phyloP scores from a whole-genome alignment of 371 early-diverging fungal species.

The Mortierella sp. region DNA sequence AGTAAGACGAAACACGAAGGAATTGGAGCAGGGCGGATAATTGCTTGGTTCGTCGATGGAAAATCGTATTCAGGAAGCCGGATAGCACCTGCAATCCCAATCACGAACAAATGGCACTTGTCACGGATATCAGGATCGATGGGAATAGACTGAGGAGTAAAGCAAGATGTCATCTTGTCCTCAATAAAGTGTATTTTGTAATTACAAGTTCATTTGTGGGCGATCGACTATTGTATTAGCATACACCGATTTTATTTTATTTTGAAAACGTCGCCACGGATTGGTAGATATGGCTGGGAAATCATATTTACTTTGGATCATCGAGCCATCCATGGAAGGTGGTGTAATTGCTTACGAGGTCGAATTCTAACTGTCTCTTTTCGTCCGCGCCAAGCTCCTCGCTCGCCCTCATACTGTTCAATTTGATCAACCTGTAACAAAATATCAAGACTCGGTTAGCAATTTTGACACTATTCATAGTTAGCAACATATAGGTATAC shows the following conservation, averaged over 20 bases:
- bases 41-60: background rate
- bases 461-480: background rate
- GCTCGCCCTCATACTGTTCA: slow-evolving; percentile 93
- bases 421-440: slow-evolving; percentile 76
- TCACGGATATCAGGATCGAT: background rate
- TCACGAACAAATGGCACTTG: background rate
- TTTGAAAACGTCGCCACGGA: background rate
- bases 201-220: background rate
- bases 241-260: background rate
- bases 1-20: slow-evolving; percentile 8
- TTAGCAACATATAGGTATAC: no score
- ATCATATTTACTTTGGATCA: slow-evolving; percentile 10
- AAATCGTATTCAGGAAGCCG: background rate
- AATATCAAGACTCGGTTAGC: background rate
- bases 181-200: slow-evolving; percentile 2
- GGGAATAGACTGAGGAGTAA: background rate
- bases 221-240: background rate
- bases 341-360: slow-evolving; percentile 84
- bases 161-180: background rate
- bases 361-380: slow-evolving; percentile 93
- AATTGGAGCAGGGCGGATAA: background rate
- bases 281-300: background rate
- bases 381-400: slow-evolving; percentile 92
- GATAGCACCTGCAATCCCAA: background rate
- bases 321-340: slow-evolving; percentile 73